Conservation (phyloP, 2,329 filamentous ascomycete species). For the Microcyclosporella mali region DNA sequence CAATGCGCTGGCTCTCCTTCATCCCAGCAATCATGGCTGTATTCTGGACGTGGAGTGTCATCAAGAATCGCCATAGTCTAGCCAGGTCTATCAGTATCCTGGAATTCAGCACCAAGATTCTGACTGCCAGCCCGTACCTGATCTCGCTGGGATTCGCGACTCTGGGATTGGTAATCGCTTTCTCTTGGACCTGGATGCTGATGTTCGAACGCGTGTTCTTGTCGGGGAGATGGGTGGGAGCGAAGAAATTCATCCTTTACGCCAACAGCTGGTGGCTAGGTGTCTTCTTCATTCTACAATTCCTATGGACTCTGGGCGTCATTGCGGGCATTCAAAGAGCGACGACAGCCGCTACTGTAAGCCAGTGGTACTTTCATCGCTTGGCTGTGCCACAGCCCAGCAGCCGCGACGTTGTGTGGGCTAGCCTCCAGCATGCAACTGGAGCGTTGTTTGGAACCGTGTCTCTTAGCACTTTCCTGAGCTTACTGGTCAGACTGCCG, state of each 20-base stretch:
- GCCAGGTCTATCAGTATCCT: constrained; percentile 80
- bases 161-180: constrained; percentile 68
- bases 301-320: constrained; percentile 88
- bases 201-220: constrained; percentile 97
- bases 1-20: constrained; percentile 81
- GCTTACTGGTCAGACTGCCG: constrained; percentile 75
- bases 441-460: constrained; percentile 90
- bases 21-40: constrained; percentile 67
- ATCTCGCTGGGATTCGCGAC: constrained; percentile 76
- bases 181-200: constrained; percentile 93
- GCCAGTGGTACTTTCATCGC: constrained; percentile 98
- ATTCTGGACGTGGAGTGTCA: constrained; percentile 77
- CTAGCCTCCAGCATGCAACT: constrained; percentile 72
- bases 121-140: constrained; percentile 77
- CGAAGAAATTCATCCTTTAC: constrained; percentile 70
- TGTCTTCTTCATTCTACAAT: constrained; percentile 85
- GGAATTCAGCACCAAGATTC: constrained; percentile 83
- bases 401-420: constrained; percentile 72
- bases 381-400: constrained; percentile 71
- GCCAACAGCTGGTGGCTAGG: constrained; percentile 91
- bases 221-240: constrained; percentile 65
- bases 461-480: constrained; percentile 76
- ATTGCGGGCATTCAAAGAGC: constrained; percentile 83
- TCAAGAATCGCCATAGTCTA: constrained; percentile 72
- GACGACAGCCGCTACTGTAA: constrained; percentile 89